Evolutionary conservation across 73 alveolate species (phyloP).

Genomic region (Symbiodinium natans): DNA sequence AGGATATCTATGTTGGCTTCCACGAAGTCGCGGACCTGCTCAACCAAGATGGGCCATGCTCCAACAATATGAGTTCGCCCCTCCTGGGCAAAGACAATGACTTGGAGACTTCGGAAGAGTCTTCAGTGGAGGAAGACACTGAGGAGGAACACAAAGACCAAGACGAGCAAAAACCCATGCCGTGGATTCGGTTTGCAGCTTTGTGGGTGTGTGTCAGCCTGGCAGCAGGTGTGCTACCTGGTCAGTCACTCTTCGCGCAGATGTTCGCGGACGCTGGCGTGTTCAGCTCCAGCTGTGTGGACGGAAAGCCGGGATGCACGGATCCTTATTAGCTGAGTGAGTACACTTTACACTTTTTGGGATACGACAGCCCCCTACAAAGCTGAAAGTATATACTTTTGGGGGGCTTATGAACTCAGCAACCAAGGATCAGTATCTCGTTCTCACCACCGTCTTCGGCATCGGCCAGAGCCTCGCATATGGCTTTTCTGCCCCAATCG

Average conservation of each 20-base stretch:
- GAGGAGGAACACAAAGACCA: background rate
- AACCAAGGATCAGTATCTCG: background rate
- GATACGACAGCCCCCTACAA: no score
- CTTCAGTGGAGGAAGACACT: background rate
- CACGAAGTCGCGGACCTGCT: background rate
- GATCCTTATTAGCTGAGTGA: no score
- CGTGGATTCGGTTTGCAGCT: background rate
- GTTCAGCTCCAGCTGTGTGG: background rate
- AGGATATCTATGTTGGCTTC: background rate
- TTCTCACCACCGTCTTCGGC: constrained; percentile 3
- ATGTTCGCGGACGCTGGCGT: background rate
- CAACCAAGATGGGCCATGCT: background rate
- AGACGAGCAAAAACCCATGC: background rate
- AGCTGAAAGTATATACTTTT: no score
- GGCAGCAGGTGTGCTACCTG: background rate
- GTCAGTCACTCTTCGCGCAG: background rate
- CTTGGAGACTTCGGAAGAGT: background rate
- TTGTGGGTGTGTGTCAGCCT: background rate
- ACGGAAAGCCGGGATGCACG: no score
- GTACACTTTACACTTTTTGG: no score
- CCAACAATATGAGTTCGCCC: background rate
- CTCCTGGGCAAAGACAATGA: background rate
- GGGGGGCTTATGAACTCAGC: background rate
- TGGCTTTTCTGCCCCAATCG: constrained; percentile 85
- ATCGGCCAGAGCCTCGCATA: constrained; percentile 74